Base-by-base conservation (phyloP, 495 filamentous ascomycete species). In the Aspergillus cristatus region DNA sequence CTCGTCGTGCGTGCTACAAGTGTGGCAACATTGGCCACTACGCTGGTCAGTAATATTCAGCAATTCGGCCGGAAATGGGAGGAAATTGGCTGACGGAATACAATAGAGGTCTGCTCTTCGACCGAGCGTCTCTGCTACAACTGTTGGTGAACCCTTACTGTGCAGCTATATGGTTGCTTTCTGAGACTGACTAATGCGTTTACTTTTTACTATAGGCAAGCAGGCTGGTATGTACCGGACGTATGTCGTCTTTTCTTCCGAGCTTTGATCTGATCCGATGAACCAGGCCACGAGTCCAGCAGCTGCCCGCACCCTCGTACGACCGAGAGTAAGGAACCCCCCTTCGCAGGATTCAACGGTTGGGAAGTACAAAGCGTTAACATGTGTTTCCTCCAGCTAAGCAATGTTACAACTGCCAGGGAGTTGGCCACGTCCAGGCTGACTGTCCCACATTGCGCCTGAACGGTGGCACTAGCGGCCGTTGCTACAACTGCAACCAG, bases 351-450 rank as follows among this genome's bases (percentile, higher is more conserved):
- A 14, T 6, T 35, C n/a, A n/a, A n/a, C 32, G 14, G 18, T 6
- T 10, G n/a, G 17, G 33, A 33, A 35, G 38, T 38, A 30, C 18
- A n/a, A 42, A 18, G 36, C 58, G 40, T 66, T 66, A 47, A 48
- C 33, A 35, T 42, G 31, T 41, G 34, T 45, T 34, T 37, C 22
- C 34, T 34, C 38, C 50, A 81, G 77, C 85, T 28, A 99, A 99
- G 78, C 93, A 99, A 70, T 99, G 93, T 78, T 99, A 99, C 61
- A 91, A 97, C 70, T 99, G 93, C 73, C 91, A 97, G 67, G 93
- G 93, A 25, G 73, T 96, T 43, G 93, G 93, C 41, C 93, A 99
- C 58, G 91, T 99, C 53, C 93, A 99, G 70, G 93, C 93, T 45
- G 93, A 97, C 62, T 99, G 93, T 75, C 93, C 93, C 44, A 99